Evolutionary conservation across 1,284 basidiomycete species (phyloP), one percentile per base, ranked within the genome.

Genomic region (Irpex sp.): DNA sequence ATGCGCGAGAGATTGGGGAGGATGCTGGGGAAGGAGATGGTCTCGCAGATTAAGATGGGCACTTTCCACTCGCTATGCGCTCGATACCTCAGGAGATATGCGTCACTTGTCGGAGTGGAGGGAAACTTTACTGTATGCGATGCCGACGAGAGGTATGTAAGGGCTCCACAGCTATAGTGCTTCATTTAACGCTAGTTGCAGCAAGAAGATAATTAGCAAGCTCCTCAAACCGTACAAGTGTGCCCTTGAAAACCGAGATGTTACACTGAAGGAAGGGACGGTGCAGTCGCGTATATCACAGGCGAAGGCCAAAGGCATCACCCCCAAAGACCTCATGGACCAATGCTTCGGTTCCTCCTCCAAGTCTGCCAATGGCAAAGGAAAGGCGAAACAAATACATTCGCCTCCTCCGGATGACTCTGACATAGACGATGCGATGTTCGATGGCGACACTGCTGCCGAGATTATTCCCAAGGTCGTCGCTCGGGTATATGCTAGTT

Each of bases 41-140:
- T 89, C 0, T 78, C 80, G 15, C 78, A 83, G 58, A 79, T 97
- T 38, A 83, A 88, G 66, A 78, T 85, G 86, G 92, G 92, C 13
- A 96, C 93, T 0, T 96, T 96, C 69, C 94, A 96, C 70, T 85
- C 93, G 0, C 81, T 92, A 2, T 96, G 93, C 70, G 91, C 87
- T 0, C 75, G 76, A 55, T 89, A 91, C 70, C 76, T 97, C 34
- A 82, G 94, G 47, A 85, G 83, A 70, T 84, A 94, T 69, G 86
- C 85, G 1, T 77, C 76, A 19, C 71, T 80, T 0, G 86, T 94
- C 58, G 84, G 82, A 0, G 73, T 96, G 1, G 79, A 84, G 56
- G 83, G 81, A 62, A 94, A 93, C 73, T 97, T 96, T 70, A 87
- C 91, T 8, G 89, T 96, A 52, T 89, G 91, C 65, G 93, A 96